phyloP scores from a whole-genome alignment of 140 eudicot species.

The Senecio squalidus region DNA sequence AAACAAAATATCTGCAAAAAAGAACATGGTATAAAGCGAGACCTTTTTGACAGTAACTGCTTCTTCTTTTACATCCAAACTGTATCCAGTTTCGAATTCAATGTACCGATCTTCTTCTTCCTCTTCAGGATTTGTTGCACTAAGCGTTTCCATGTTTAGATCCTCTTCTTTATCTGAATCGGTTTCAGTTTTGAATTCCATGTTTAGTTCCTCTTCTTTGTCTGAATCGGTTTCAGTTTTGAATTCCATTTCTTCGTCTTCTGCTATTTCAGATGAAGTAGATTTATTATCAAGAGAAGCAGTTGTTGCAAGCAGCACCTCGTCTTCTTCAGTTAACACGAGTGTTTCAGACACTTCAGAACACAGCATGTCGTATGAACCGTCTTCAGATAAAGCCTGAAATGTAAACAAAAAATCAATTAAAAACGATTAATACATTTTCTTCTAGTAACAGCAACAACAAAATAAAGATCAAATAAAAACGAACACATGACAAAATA shows the following conservation, averaged over 20 bases:
- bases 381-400: constrained; percentile 22
- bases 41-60: too few relatives aligned
- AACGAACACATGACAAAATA: background rate
- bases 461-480: background rate
- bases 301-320: too few relatives aligned
- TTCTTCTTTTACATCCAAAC: constrained; percentile 1
- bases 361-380: constrained; percentile 26
- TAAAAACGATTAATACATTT: background rate
- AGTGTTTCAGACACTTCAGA: constrained; percentile 28
- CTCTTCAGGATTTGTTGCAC: background rate
- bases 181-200: background rate
- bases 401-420: constrained; percentile 1
- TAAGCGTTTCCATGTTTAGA: background rate
- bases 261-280: background rate
- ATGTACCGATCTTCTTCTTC: background rate
- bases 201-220: background rate
- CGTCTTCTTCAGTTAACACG: constrained; percentile 11
- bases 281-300: background rate
- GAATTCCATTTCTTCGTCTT: background rate
- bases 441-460: background rate
- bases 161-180: constrained; percentile 7
- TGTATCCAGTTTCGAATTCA: background rate
- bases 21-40: too few relatives aligned
- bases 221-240: background rate
- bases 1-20: background rate